Evolutionary conservation across 2,329 filamentous ascomycete genomes (phyloP).

Genomic region (Cladosporium sp.): DNA sequence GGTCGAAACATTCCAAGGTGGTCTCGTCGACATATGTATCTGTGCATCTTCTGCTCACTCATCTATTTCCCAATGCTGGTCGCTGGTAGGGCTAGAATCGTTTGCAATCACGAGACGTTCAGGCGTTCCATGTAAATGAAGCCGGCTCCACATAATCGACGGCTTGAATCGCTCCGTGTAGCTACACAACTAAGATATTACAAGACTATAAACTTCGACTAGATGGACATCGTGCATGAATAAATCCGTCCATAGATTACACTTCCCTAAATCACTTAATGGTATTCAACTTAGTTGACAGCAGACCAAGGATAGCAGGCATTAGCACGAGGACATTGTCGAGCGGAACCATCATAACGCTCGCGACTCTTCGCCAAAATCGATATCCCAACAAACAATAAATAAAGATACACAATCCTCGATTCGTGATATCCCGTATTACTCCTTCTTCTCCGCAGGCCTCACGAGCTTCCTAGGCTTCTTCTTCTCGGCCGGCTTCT

Average conservation of each 20-base stretch:
- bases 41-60: background rate
- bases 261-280: background rate
- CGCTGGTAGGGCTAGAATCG: background rate
- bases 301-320: background rate
- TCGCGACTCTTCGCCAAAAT: background rate
- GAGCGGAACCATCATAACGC: too few relatives aligned
- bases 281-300: too few relatives aligned
- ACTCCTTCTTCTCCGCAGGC: background rate
- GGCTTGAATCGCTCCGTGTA: background rate
- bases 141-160: background rate
- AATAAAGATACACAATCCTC: background rate
- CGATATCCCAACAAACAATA: background rate
- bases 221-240: background rate
- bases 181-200: background rate
- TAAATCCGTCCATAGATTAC: background rate
- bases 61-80: too few relatives aligned
- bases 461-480: conserved; percentile 27
- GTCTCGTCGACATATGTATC: background rate
- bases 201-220: background rate
- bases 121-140: conserved; percentile 7
- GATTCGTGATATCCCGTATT: background rate
- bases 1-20: background rate
- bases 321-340: background rate
- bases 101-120: conserved; percentile 2
- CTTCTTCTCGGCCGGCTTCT: conserved; percentile 28